A percentile compares a stretch with the other conserved stretches of the same genome.
Conservation (phyloP, 495 filamentous ascomycete species). For the Penicillium lividum region DNA sequence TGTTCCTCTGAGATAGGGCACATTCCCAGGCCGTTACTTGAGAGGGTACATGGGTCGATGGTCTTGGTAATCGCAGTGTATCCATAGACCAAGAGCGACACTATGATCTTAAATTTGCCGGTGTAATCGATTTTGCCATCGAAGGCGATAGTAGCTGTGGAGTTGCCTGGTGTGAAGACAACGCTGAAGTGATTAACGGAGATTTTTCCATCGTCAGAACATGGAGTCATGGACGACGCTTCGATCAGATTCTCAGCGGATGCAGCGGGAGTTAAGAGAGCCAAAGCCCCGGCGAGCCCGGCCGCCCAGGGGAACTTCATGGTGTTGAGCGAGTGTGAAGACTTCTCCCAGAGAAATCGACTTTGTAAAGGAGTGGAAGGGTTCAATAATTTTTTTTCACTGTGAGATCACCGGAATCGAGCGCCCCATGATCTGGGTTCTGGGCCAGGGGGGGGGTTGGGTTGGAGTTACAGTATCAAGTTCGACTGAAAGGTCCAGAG, state of each 20-base stretch:
- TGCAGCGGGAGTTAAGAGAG: slow-evolving; percentile 47
- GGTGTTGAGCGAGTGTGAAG: neutral
- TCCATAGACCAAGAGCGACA: slow-evolving; percentile 75
- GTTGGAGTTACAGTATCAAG: neutral
- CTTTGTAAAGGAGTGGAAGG: slow-evolving; percentile 1
- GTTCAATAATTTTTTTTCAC: neutral
- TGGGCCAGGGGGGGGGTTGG: neutral
- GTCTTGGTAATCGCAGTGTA: slow-evolving; percentile 59
- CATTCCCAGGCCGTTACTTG: slow-evolving; percentile 70
- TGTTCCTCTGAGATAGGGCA: slow-evolving; percentile 30
- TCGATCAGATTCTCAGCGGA: slow-evolving; percentile 38
- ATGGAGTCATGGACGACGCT: slow-evolving; percentile 67
- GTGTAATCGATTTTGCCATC: slow-evolving; percentile 71
- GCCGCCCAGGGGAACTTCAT: slow-evolving; percentile 22
- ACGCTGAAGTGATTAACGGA: slow-evolving; percentile 71
- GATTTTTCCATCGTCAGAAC: slow-evolving; percentile 65
- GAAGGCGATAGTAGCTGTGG: slow-evolving; percentile 64
- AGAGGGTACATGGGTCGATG: slow-evolving; percentile 68
- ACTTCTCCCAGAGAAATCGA: slow-evolving; percentile 2
- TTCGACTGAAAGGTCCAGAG: neutral
- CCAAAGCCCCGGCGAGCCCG: slow-evolving; percentile 16
- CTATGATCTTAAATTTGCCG: slow-evolving; percentile 69
- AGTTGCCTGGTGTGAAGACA: slow-evolving; percentile 66
- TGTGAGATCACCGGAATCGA: neutral
- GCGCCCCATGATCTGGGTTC: neutral